Evolutionary conservation across 805 yeast genomes (phyloP).

Genomic region (Schwanniomyces pseudopolymorphus): DNA sequence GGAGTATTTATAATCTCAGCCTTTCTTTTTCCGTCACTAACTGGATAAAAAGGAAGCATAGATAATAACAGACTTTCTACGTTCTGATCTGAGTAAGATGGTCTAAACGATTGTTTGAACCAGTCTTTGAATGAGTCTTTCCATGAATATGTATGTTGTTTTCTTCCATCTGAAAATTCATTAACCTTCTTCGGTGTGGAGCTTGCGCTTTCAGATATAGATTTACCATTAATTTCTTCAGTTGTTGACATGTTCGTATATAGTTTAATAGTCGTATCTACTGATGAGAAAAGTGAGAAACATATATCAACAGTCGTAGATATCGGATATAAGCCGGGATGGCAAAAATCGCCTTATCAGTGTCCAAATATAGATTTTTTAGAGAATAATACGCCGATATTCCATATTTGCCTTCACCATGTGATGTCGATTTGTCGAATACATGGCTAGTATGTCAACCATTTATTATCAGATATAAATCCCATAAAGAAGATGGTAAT

Average conservation of each 20-base stretch:
- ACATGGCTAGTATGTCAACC: no score
- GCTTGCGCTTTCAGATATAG: not conserved
- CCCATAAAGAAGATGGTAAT: no score
- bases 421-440: no score
- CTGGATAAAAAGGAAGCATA: slow-evolving; percentile 58
- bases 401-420: no score
- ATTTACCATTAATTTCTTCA: not conserved
- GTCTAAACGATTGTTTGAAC: slow-evolving; percentile 23
- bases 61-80: slow-evolving; percentile 49
- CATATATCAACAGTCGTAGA: not conserved
- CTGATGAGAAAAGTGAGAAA: not conserved
- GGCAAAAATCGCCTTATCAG: not conserved
- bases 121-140: slow-evolving; percentile 26
- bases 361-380: not conserved
- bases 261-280: not conserved
- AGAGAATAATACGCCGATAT: no score
- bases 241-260: not conserved
- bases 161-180: slow-evolving; percentile 19
- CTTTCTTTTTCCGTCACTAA: slow-evolving; percentile 45
- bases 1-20: slow-evolving; percentile 54
- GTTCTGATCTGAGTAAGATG: slow-evolving; percentile 19
- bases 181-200: slow-evolving; percentile 5
- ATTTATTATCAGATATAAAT: no score
- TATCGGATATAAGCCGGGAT: not conserved
- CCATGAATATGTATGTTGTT: slow-evolving; percentile 15